phyloP scores from a whole-genome alignment of 2,329 filamentous ascomycete species.

The Aphanocladium album region DNA sequence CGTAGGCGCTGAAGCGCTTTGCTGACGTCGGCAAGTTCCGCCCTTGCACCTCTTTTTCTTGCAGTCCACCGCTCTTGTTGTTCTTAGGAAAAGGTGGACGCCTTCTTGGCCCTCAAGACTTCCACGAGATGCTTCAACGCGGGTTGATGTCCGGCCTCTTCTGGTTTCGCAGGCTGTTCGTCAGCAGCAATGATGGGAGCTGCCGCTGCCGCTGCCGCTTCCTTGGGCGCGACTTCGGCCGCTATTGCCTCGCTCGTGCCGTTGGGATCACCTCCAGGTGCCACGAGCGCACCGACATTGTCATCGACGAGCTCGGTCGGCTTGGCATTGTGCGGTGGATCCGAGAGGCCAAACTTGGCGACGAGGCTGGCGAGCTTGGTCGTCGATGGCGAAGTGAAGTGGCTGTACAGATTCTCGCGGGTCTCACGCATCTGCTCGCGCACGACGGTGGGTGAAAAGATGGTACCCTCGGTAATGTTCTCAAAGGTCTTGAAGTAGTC shows the following conservation, averaged over 20 bases:
- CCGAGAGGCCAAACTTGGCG: background rate
- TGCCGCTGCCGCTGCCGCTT: background rate
- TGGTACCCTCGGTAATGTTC: slow-evolving; percentile 31
- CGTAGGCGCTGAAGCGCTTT: background rate
- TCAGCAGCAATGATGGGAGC: background rate
- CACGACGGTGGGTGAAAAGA: slow-evolving; percentile 11
- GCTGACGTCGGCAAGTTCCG: background rate
- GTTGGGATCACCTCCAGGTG: background rate
- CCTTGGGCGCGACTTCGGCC: background rate
- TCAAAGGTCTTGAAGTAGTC: slow-evolving; percentile 34
- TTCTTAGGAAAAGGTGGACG: background rate
- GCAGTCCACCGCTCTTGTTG: no score
- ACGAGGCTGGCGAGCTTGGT: slow-evolving; percentile 17
- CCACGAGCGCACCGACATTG: background rate
- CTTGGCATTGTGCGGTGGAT: background rate
- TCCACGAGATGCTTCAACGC: background rate
- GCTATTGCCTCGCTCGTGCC: no score
- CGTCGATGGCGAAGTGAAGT: slow-evolving; percentile 13
- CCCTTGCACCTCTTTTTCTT: background rate
- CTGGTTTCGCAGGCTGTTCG: background rate
- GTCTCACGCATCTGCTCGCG: slow-evolving; percentile 10
- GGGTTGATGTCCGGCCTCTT: background rate
- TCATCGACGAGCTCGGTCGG: background rate
- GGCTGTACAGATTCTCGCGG: background rate
- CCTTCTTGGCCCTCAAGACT: background rate